Conservation (phyloP, 2,329 filamentous ascomycete species). For the Hymenoscyphus repandus region DNA sequence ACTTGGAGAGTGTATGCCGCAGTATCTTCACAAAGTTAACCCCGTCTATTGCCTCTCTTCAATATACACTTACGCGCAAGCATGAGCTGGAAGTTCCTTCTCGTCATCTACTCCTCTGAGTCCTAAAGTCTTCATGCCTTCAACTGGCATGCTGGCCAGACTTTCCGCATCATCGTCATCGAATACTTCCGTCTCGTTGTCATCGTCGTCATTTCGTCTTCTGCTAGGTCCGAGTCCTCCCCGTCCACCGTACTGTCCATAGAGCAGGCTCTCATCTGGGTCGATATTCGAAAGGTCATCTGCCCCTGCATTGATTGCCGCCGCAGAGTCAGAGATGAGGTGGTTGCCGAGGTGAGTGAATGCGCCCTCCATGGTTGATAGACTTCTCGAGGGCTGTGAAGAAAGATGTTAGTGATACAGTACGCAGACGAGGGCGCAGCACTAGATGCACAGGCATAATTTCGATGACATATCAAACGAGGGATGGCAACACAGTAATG, state of each 20-base stretch:
- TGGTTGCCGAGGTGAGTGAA: constrained; percentile 87
- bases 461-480: background rate
- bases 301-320: constrained; percentile 78
- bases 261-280: constrained; percentile 75
- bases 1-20: constrained; percentile 91
- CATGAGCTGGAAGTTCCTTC: constrained; percentile 86
- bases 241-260: constrained; percentile 59
- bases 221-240: constrained; percentile 42
- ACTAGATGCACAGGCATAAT: background rate
- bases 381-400: constrained; percentile 15
- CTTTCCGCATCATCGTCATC: constrained; percentile 75
- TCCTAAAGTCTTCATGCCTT: constrained; percentile 63
- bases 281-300: constrained; percentile 69
- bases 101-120: constrained; percentile 67
- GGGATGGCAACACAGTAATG: background rate
- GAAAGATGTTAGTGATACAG: constrained; percentile 6
- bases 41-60: constrained; percentile 6
- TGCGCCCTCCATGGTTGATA: constrained; percentile 67
- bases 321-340: constrained; percentile 75
- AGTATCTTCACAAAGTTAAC: constrained; percentile 60
- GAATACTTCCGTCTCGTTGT: constrained; percentile 78
- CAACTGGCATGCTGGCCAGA: constrained; percentile 74
- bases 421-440: background rate
- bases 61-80: constrained; percentile 73
- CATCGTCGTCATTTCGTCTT: constrained; percentile 78